These are phyloP conservation scores for Phoma sp. DNA, from an alignment of 2,329 filamentous ascomycete genomes.

Conservation along the genomic window DNA sequence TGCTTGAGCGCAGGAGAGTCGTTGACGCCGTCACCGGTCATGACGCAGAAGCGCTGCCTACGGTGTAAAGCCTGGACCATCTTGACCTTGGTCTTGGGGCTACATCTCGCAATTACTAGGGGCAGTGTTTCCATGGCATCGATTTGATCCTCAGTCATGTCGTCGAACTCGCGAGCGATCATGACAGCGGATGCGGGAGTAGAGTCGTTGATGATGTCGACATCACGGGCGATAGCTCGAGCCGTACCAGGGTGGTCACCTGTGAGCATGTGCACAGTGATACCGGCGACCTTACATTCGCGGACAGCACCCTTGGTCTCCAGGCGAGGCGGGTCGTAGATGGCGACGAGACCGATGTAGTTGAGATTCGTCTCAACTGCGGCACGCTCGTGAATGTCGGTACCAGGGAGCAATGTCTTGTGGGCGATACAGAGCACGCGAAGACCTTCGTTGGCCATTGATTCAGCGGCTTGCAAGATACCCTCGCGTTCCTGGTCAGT, in stretches of 20 bases:
- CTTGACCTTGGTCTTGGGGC: conserved; percentile 56
- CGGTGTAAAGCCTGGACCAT: conserved; percentile 55
- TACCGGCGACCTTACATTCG: conserved; percentile 56
- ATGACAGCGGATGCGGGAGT: conserved; percentile 46
- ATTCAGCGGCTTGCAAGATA: conserved; percentile 41
- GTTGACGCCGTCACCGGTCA: conserved; percentile 55
- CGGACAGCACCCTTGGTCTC: conserved; percentile 71
- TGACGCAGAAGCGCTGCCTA: conserved; percentile 49
- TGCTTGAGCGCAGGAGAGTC: conserved; percentile 52
- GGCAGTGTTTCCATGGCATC: conserved; percentile 53
- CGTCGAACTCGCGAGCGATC: conserved; percentile 56
- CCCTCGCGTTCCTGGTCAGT: conserved; percentile 38
- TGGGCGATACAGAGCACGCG: conserved; percentile 50
- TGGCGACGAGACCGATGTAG: conserved; percentile 82
- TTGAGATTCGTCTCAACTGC: conserved; percentile 72
- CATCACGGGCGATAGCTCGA: conserved; percentile 56
- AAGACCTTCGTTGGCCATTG: conserved; percentile 49
- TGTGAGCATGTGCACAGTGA: conserved; percentile 59
- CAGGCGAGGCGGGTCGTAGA: conserved; percentile 84
- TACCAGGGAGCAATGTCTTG: conserved; percentile 37
- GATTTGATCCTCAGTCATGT: conserved; percentile 52
- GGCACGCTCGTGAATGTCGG: conserved; percentile 57
- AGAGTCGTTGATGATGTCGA: conserved; percentile 51
- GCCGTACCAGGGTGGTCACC: conserved; percentile 58
- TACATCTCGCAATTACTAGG: conserved; percentile 56